phyloP scores from a whole-genome alignment of 306 rosid genomes.

The Mimosa pudica region DNA sequence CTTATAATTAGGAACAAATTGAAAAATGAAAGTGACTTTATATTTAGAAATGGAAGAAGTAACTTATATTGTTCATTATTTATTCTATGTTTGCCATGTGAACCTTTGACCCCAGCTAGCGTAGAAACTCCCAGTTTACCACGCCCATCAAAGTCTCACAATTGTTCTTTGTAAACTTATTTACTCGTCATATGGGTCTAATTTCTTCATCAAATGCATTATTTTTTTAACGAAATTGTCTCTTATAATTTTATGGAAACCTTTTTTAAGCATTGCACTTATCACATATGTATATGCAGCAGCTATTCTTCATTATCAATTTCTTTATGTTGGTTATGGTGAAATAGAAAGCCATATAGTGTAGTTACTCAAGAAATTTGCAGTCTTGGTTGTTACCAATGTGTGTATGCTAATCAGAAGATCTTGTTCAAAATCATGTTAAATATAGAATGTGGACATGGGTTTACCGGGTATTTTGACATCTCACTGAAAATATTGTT shows the following conservation, averaged over 20 bases:
- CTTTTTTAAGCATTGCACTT: neutral
- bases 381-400: neutral
- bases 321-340: neutral
- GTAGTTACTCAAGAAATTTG: neutral
- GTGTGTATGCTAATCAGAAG: neutral
- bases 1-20: no score
- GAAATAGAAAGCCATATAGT: neutral
- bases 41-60: no score
- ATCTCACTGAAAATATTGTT: neutral
- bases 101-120: slow-evolving; percentile 6
- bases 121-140: neutral
- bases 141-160: neutral
- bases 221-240: neutral
- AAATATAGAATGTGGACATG: neutral
- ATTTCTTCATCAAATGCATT: neutral
- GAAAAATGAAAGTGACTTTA: no score
- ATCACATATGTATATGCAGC: neutral
- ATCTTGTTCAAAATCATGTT: slow-evolving; percentile 11
- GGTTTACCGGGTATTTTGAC: neutral
- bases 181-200: neutral
- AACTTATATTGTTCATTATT: neutral
- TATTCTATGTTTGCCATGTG: neutral
- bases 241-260: neutral
- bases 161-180: neutral
- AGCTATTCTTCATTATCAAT: neutral